Evolutionary conservation across 169 alveolate species (phyloP).

Genomic region (Plasmodium gaboni): DNA sequence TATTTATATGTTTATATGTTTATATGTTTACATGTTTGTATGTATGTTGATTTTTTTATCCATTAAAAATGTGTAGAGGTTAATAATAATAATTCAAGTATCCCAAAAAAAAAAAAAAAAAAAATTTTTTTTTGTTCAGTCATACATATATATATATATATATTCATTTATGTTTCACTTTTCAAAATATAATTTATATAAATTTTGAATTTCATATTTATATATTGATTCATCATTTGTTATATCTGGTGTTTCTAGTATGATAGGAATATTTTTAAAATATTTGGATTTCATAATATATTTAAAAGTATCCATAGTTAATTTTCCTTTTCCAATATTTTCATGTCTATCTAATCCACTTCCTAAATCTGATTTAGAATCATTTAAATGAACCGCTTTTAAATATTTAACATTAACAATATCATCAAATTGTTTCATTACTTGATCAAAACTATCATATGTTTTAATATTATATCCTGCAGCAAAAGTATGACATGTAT

Average conservation of each 20-base stretch:
- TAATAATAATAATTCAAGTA: too few species aligned
- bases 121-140: background rate
- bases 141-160: background rate
- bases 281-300: conserved; percentile 87
- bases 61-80: too few species aligned
- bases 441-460: conserved; percentile 83
- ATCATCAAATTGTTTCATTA: conserved; percentile 87
- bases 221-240: conserved; percentile 87
- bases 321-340: conserved; percentile 91
- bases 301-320: conserved; percentile 89
- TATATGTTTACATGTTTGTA: too few species aligned
- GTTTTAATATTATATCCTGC: conserved; percentile 93
- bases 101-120: background rate
- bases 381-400: conserved; percentile 91
- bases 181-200: conserved; percentile 82
- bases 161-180: background rate
- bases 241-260: conserved; percentile 91
- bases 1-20: too few species aligned
- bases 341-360: conserved; percentile 93
- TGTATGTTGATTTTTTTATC: too few species aligned
- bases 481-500: conserved; percentile 93
- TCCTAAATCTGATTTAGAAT: conserved; percentile 90
- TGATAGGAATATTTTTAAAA: conserved; percentile 90
- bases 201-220: conserved; percentile 86
- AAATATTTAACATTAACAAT: conserved; percentile 88